Conservation (phyloP, 2,329 filamentous ascomycete genomes). For the Simplicillium sp. region DNA sequence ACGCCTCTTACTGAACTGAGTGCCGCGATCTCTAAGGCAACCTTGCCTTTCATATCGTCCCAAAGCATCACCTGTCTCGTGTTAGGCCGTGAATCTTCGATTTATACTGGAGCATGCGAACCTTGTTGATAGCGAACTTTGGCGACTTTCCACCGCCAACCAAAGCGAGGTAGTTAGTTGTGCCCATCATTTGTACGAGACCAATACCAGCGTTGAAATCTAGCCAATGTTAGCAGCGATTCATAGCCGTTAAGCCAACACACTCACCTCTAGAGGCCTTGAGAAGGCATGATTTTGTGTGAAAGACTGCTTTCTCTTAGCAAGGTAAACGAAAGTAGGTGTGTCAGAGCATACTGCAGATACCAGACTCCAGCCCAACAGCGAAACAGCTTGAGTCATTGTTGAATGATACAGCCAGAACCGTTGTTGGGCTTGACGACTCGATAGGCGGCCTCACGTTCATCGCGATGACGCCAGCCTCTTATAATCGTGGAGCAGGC, state of each 20-base stretch:
- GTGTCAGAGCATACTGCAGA: constrained; percentile 76
- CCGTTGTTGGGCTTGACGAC: constrained; percentile 61
- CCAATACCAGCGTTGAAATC: constrained; percentile 78
- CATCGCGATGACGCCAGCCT: constrained; percentile 43
- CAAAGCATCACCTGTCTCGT: constrained; percentile 66
- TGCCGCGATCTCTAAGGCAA: constrained; percentile 69
- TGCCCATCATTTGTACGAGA: constrained; percentile 77
- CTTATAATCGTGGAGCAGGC: too few relatives aligned
- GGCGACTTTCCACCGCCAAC: constrained; percentile 81
- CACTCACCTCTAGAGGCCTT: constrained; percentile 41
- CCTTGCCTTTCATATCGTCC: constrained; percentile 73
- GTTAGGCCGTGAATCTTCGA: not conserved
- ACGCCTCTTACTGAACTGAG: constrained; percentile 73
- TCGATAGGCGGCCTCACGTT: constrained; percentile 84
- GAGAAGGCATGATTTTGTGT: constrained; percentile 61
- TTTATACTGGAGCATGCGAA: constrained; percentile 15
- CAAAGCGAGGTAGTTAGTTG: constrained; percentile 77
- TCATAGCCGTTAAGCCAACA: not conserved
- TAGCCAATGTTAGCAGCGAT: constrained; percentile 17
- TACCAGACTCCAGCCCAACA: constrained; percentile 77
- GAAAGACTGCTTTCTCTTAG: constrained; percentile 48
- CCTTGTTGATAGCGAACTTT: constrained; percentile 82
- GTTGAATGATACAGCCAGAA: constrained; percentile 81
- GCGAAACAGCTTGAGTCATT: constrained; percentile 76
- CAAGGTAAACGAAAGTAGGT: too few relatives aligned